Conservation (phyloP, 192 early-diverging fungal genomes). For the Jimgerdemannia flammicorona region DNA sequence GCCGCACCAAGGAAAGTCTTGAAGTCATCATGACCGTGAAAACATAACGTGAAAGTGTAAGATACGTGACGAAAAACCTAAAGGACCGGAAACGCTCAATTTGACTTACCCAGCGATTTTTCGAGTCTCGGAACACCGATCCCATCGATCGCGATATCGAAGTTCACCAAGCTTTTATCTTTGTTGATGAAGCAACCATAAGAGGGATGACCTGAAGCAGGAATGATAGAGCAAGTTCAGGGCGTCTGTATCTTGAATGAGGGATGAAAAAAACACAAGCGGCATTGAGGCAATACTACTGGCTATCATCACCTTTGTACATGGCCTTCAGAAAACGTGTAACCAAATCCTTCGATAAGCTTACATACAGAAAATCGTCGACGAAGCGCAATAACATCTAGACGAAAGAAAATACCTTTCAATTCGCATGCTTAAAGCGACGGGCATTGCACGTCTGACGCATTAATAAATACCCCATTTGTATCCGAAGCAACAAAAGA, state of each 20-base stretch:
- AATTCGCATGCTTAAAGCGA: background rate
- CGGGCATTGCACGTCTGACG: background rate
- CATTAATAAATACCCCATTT: slow-evolving; percentile 35
- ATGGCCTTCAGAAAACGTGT: slow-evolving; percentile 53
- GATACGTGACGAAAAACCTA: too few species aligned
- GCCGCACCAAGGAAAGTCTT: slow-evolving; percentile 85
- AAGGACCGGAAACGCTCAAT: too few species aligned
- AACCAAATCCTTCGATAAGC: slow-evolving; percentile 45
- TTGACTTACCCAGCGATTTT: background rate
- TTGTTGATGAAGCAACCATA: slow-evolving; percentile 78
- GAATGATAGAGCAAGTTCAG: slow-evolving; percentile 1
- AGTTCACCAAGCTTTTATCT: slow-evolving; percentile 77
- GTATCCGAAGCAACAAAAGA: slow-evolving; percentile 31
- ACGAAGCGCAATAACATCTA: slow-evolving; percentile 70
- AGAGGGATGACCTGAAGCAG: slow-evolving; percentile 37
- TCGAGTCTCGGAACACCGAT: slow-evolving; percentile 18
- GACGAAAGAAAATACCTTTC: background rate
- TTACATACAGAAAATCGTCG: slow-evolving; percentile 85
- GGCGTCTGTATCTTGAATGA: slow-evolving; percentile 6
- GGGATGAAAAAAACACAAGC: background rate
- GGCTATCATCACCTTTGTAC: slow-evolving; percentile 40
- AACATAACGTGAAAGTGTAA: too few species aligned
- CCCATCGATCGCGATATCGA: slow-evolving; percentile 46
- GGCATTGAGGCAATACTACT: background rate
- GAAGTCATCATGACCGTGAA: too few species aligned